These are phyloP conservation scores for Prunella vulgaris DNA, from an alignment of 257 asterid genomes.

Conservation along the genomic window DNA sequence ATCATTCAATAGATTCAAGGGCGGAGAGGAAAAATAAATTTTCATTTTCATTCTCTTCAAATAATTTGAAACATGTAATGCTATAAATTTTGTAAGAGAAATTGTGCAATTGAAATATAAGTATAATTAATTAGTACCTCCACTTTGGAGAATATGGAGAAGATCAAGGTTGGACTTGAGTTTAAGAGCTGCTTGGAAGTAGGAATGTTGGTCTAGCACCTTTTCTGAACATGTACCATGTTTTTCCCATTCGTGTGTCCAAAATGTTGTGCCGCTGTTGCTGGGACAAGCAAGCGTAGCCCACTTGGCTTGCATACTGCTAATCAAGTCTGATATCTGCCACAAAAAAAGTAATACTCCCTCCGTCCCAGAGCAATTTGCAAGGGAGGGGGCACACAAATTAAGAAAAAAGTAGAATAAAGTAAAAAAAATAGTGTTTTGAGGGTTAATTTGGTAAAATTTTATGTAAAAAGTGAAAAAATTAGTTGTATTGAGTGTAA, in stretches of 20 bases:
- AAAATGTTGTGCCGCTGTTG: conserved; percentile 53
- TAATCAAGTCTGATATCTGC: conserved; percentile 60
- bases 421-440: too few species aligned
- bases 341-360: not conserved
- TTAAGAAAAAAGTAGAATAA: too few species aligned
- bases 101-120: not conserved
- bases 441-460: too few species aligned
- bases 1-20: too few species aligned
- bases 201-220: conserved; percentile 49
- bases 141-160: conserved; percentile 52
- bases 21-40: too few species aligned
- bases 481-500: too few species aligned
- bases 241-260: conserved; percentile 85
- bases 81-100: too few species aligned
- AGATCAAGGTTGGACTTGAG: conserved; percentile 47
- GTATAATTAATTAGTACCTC: conserved; percentile 26
- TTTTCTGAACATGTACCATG: conserved; percentile 75
- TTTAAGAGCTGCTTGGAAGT: conserved; percentile 49
- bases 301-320: conserved; percentile 67
- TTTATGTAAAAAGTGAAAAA: too few species aligned
- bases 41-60: too few species aligned
- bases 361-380: too few species aligned
- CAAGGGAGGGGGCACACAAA: too few species aligned
- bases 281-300: conserved; percentile 77
- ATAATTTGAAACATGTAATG: too few species aligned